These are phyloP conservation scores for Triadica sebifera DNA, from an alignment of 345 rosid species.

Conservation along the genomic window DNA sequence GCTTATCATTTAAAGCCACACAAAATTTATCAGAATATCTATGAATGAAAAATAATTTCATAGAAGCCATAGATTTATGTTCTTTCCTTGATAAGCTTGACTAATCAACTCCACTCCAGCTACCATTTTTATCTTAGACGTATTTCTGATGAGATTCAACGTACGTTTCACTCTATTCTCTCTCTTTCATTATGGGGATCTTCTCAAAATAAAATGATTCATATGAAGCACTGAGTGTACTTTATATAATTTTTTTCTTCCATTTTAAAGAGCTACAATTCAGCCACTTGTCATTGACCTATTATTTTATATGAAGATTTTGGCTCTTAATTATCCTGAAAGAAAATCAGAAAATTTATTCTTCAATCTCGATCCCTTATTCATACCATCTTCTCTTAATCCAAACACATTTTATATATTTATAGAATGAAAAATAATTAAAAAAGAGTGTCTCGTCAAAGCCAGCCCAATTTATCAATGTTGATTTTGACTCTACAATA, in stretches of 20 bases:
- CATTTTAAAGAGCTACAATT: slow-evolving; percentile 18
- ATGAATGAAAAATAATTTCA: not conserved
- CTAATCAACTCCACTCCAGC: not conserved
- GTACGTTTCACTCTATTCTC: slow-evolving; percentile 17
- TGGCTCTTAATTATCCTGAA: slow-evolving; percentile 33
- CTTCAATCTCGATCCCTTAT: slow-evolving; percentile 14
- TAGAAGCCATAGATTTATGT: not conserved
- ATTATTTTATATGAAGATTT: not conserved
- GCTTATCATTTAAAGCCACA: not conserved
- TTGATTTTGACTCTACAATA: not conserved
- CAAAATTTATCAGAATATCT: not conserved
- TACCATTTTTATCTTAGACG: not conserved
- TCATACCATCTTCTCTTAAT: not conserved
- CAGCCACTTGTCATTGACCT: slow-evolving; percentile 24
- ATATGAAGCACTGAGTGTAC: not conserved
- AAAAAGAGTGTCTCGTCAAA: not conserved
- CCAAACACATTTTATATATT: not conserved
- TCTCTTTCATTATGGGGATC: slow-evolving; percentile 31
- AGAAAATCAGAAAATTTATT: slow-evolving; percentile 13
- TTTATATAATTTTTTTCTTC: not conserved
- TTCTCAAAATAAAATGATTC: slow-evolving; percentile 17
- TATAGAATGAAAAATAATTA: not conserved
- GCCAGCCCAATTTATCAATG: not conserved
- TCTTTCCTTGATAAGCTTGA: not conserved
- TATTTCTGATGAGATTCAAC: slow-evolving; percentile 13